Percentiles rank a stretch among this genome's conserved stretches.
Conservation (phyloP, 2,329 filamentous ascomycete genomes). For the Didymella lethalis region DNA sequence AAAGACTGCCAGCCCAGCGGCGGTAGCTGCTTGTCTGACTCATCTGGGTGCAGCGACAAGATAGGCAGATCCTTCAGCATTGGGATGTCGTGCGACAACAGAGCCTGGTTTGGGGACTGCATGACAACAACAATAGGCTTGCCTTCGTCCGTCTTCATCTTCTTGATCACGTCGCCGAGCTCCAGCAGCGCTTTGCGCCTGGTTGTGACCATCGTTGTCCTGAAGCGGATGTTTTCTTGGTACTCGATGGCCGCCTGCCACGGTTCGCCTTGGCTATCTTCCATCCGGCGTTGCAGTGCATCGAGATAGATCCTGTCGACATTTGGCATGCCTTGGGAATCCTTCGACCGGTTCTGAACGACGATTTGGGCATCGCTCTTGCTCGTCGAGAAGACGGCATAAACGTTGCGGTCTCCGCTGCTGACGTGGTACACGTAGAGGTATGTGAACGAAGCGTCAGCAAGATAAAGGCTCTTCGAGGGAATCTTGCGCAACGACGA, state of each 20-base stretch:
- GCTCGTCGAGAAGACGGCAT: conserved; percentile 88
- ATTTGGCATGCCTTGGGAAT: conserved; percentile 87
- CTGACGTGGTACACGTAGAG: conserved; percentile 93
- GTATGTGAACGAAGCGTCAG: conserved; percentile 77
- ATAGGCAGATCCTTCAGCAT: conserved; percentile 84
- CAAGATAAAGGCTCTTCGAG: conserved; percentile 76
- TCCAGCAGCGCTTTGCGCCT: conserved; percentile 88
- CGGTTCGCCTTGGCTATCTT: conserved; percentile 72
- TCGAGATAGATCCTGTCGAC: conserved; percentile 88
- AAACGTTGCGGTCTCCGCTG: conserved; percentile 89
- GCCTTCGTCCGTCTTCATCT: conserved; percentile 83
- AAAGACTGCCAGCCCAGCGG: conserved; percentile 94
- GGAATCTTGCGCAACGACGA: conserved; percentile 73
- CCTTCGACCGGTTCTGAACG: conserved; percentile 82
- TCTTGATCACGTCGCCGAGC: conserved; percentile 86
- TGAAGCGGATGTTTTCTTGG: conserved; percentile 85
- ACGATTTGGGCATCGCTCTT: conserved; percentile 83
- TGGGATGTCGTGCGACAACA: conserved; percentile 85
- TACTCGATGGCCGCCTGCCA: conserved; percentile 87
- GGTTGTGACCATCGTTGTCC: conserved; percentile 85
- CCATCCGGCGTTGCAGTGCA: conserved; percentile 69
- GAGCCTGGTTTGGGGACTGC: conserved; percentile 84
- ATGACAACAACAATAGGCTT: conserved; percentile 84
- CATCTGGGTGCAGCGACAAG: conserved; percentile 80
- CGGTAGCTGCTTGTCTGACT: conserved; percentile 84